A percentile compares a stretch with the other conserved stretches of the same genome.
phyloP scores from a whole-genome alignment of 2,329 filamentous ascomycete species.

The Alternaria ventricosa region DNA sequence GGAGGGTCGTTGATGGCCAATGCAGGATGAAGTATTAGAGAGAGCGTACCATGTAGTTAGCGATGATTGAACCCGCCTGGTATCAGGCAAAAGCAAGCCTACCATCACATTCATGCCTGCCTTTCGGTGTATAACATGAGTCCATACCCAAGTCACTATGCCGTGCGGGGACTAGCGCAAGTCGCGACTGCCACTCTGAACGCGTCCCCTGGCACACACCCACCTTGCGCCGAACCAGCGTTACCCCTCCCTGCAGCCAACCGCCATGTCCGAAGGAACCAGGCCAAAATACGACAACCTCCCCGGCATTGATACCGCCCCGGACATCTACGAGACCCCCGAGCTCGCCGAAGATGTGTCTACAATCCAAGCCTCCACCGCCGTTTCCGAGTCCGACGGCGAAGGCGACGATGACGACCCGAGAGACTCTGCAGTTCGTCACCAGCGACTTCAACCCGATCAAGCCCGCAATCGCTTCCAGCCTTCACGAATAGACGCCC shows the following conservation, averaged over 20 bases:
- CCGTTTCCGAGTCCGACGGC: conserved; percentile 56
- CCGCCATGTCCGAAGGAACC: conserved; percentile 40
- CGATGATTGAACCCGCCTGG: neutral
- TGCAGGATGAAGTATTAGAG: neutral
- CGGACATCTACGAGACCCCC: conserved; percentile 96
- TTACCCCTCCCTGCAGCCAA: conserved; percentile 1
- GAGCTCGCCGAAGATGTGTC: conserved; percentile 90
- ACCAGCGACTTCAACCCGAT: conserved; percentile 75
- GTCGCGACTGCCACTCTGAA: conserved; percentile 27
- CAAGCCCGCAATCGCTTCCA: conserved; percentile 82
- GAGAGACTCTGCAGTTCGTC: conserved; percentile 65
- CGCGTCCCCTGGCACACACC: conserved; percentile 22
- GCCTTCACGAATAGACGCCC: conserved; percentile 75
- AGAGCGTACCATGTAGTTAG: neutral
- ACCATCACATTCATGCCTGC: neutral
- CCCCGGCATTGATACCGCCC: conserved; percentile 73
- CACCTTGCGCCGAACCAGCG: conserved; percentile 11
- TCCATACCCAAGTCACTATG: neutral
- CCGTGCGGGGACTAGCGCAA: conserved; percentile 9
- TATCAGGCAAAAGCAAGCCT: neutral
- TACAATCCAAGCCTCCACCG: conserved; percentile 66
- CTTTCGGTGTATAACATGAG: neutral
- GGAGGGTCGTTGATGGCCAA: neutral
- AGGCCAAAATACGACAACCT: conserved; percentile 58
- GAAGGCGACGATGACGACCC: conserved; percentile 57